Evolutionary conservation across 768 basidiomycete genomes (phyloP).

Genomic region (Pisolithus marmoratus): DNA sequence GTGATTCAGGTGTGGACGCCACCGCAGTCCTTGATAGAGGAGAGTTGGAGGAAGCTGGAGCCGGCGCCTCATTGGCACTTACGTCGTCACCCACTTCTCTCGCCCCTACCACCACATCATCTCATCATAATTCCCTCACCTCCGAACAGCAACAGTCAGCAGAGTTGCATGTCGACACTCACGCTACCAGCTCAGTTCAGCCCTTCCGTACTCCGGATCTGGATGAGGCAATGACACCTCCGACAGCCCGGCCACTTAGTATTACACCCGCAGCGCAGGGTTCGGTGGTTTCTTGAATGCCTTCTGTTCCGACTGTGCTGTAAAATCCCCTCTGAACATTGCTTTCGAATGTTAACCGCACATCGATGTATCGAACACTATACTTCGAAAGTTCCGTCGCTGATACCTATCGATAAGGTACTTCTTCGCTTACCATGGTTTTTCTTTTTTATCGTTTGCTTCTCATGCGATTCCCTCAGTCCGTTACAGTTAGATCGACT

Average conservation of each 20-base stretch:
- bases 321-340: not conserved
- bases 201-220: not conserved
- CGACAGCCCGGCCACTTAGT: not conserved
- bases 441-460: not conserved
- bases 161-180: not conserved
- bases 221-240: not conserved
- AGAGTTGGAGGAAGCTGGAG: not conserved
- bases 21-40: not conserved
- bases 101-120: not conserved
- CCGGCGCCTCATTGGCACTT: not conserved
- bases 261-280: not conserved
- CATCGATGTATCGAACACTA: not conserved
- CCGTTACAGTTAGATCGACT: not conserved
- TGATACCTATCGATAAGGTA: not conserved
- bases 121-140: not conserved
- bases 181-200: not conserved
- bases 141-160: not conserved
- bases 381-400: no score
- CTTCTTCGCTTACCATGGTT: not conserved
- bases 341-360: not conserved
- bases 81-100: not conserved
- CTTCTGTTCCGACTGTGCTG: not conserved
- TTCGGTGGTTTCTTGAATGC: not conserved
- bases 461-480: not conserved
- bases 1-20: not conserved